phyloP scores from a whole-genome alignment of 108 stramenopile genomes.

The Cyclotella distinguenda region DNA sequence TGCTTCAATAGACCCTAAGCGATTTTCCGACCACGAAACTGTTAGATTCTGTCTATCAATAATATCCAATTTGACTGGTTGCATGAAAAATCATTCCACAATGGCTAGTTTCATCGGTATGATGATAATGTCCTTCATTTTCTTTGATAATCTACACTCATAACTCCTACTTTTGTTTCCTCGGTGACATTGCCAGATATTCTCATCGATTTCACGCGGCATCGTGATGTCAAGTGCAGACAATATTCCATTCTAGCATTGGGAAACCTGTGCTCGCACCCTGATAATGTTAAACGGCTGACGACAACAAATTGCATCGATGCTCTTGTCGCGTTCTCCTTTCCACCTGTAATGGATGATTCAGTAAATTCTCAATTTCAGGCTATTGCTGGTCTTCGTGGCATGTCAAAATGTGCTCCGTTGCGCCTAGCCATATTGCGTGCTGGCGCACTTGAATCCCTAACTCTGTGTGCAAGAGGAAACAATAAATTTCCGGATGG shows the following conservation, averaged over 20 bases:
- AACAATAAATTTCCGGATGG: conserved; percentile 15
- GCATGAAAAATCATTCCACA: conserved; percentile 50
- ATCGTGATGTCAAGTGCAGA: conserved; percentile 73
- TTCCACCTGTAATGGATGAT: conserved; percentile 60
- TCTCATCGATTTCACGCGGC: conserved; percentile 64
- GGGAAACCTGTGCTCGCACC: conserved; percentile 74
- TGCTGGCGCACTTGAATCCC: conserved; percentile 76
- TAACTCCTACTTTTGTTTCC: neutral
- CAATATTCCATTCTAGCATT: conserved; percentile 80
- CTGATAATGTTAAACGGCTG: conserved; percentile 59
- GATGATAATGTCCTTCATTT: neutral
- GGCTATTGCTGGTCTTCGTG: conserved; percentile 82
- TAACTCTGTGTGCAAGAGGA: conserved; percentile 62
- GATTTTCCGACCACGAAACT: conserved; percentile 70
- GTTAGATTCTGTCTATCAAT: conserved; percentile 71
- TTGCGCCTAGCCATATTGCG: conserved; percentile 67
- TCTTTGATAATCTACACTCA: neutral
- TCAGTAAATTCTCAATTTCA: conserved; percentile 83
- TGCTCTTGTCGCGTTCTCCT: conserved; percentile 73
- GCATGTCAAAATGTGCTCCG: conserved; percentile 65
- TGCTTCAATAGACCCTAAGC: conserved; percentile 66
- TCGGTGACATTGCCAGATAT: conserved; percentile 31
- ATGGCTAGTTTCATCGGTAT: conserved; percentile 49
- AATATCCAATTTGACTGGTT: conserved; percentile 66
- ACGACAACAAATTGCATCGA: conserved; percentile 55